Base-by-base conservation (phyloP, 371 early-diverging fungal species). In the Mucor irregularis region DNA sequence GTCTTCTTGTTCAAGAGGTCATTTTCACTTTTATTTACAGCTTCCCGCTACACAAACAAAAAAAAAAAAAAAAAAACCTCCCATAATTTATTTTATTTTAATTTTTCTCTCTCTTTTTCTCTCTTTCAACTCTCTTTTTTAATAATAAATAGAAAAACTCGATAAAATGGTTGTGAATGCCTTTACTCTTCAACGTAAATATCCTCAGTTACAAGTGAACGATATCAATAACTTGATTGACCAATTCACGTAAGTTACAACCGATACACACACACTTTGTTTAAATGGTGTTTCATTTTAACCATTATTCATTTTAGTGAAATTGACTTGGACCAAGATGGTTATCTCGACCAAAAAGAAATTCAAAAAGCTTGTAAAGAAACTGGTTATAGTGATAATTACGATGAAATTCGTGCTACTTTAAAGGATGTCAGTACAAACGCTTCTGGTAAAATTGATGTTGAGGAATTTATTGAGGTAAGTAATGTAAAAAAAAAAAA, bases 391-490 rank as follows among this genome's bases (percentile, higher is more conserved):
- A 85, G 83, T 57, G 73, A 81, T 51, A 76, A 80, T 45, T 90
- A 91, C 61, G 93, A 92, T 61, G 86, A 91, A 58, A 84, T 92
- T 53, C 85, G 90, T 45, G 74, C 78, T 3, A 85, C 86, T 31
- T 62, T 92, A 42, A 89, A 88, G 67, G 73, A 86, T 53, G 84
- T 92, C 21, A 83, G 84, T 42, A 82, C 82, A 49, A 90, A 85
- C 63, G 76, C 87, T 13, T 82, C 84, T 11, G 89, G 87, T 60
- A 84, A 85, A 62, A 85, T 92, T 47, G 90, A 90, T 59, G 80
- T 88, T 4, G 93, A 92, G 62, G 93, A 92, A 63, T 92, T 90
- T 68, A 78, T 92, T 25, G 91, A 90, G 81, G 89, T 86, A 80
- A 74, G 42, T 53, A 16, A 38, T 28, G 25, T 26, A 39, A 11